phyloP scores from a whole-genome alignment of 2,329 filamentous ascomycete genomes.

The Fusarium tanahbumbuense region DNA sequence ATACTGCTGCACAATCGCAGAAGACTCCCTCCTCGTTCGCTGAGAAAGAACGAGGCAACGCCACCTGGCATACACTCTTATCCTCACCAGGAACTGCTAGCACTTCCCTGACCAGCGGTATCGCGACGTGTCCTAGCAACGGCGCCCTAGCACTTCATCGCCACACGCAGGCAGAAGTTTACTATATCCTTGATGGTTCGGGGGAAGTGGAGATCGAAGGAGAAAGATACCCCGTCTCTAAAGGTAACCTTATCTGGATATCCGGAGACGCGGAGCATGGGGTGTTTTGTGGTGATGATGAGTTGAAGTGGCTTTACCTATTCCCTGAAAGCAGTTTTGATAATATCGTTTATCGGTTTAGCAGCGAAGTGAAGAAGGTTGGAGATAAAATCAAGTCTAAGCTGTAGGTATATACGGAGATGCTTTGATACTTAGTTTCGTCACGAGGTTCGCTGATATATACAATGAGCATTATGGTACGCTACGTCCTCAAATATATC shows the following conservation, averaged over 20 bases:
- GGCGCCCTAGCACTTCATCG: constrained; percentile 42
- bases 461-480: fast-evolving
- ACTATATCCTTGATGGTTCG: constrained; percentile 40
- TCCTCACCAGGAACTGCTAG: constrained; percentile 31
- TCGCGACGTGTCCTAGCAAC: constrained; percentile 39
- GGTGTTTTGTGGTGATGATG: constrained; percentile 32
- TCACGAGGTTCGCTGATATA: fast-evolving
- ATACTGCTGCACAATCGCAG: constrained; percentile 2
- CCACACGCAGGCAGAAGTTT: constrained; percentile 45
- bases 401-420: not conserved
- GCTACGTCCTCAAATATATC: fast-evolving
- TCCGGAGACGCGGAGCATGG: constrained; percentile 44
- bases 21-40: constrained; percentile 8
- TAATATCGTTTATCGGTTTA: constrained; percentile 41
- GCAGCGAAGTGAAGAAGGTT: constrained; percentile 14
- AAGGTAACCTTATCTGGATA: constrained; percentile 39
- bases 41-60: constrained; percentile 28
- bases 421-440: not conserved
- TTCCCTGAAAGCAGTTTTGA: constrained; percentile 44
- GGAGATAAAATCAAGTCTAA: constrained; percentile 9
- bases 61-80: constrained; percentile 41
- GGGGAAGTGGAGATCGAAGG: constrained; percentile 42
- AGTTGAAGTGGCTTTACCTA: constrained; percentile 41
- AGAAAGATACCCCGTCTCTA: constrained; percentile 20
- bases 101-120: constrained; percentile 27